Percentiles rank a stretch among this genome's conserved stretches.
Conservation (phyloP, 352 stramenopile species). For the Pythium aristosporum region DNA sequence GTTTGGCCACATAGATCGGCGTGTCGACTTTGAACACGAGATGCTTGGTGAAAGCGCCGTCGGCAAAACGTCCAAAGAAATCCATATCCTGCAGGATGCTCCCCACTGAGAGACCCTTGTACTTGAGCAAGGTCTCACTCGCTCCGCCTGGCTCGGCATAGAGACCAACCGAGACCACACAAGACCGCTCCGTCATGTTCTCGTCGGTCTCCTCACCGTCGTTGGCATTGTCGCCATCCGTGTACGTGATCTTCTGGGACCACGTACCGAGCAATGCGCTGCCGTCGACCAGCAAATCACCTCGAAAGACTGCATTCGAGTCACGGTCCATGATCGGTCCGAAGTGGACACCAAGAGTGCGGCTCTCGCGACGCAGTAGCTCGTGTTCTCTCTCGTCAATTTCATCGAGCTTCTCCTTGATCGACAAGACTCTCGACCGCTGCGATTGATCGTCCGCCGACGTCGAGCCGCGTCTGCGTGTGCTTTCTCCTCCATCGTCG, state of each 20-base stretch:
- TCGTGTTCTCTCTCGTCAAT: slow-evolving; percentile 67
- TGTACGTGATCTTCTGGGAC: slow-evolving; percentile 55
- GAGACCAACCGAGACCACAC: slow-evolving; percentile 57
- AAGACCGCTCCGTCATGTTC: slow-evolving; percentile 13
- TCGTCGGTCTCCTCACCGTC: neutral
- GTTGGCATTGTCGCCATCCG: neutral
- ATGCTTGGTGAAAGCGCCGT: slow-evolving; percentile 63
- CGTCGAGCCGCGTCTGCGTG: slow-evolving; percentile 23
- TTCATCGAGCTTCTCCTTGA: slow-evolving; percentile 60
- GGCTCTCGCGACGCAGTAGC: slow-evolving; percentile 59
- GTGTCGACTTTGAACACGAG: slow-evolving; percentile 66
- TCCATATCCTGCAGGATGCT: slow-evolving; percentile 77
- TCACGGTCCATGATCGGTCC: slow-evolving; percentile 65
- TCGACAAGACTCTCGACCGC: slow-evolving; percentile 29
- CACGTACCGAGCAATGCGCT: slow-evolving; percentile 66
- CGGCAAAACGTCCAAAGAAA: slow-evolving; percentile 69
- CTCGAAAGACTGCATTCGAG: slow-evolving; percentile 57
- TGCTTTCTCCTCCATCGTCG: slow-evolving; percentile 26
- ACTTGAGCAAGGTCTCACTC: slow-evolving; percentile 71
- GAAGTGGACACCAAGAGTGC: slow-evolving; percentile 59
- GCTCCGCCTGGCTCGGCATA: slow-evolving; percentile 65
- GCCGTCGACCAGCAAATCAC: slow-evolving; percentile 53
- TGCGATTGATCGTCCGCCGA: slow-evolving; percentile 18
- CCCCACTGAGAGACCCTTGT: slow-evolving; percentile 75
- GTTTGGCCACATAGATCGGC: slow-evolving; percentile 32